A percentile compares a stretch with the other conserved stretches of the same genome.
Conservation (phyloP, 176 grass and related monocot genomes). For the Musa schizocarpa region DNA sequence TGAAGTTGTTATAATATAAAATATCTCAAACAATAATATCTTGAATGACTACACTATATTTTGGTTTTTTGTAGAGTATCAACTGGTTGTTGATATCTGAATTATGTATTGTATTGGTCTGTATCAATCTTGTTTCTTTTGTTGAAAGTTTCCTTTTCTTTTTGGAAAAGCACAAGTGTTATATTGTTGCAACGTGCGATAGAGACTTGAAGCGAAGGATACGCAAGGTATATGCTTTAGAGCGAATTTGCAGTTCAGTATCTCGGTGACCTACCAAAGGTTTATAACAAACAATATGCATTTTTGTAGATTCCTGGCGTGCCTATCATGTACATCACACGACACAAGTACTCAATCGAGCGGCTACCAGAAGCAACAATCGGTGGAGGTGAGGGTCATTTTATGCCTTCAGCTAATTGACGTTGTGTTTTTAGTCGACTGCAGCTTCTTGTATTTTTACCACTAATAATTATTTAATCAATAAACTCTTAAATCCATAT, state of each 20-base stretch:
- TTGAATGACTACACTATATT: not conserved
- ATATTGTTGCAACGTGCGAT: conserved; percentile 89
- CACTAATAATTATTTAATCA: not conserved
- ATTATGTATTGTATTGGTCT: conserved; percentile 2
- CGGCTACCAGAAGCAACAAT: conserved; percentile 77
- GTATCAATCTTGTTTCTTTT: conserved; percentile 1
- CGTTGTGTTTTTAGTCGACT: too few relatives aligned
- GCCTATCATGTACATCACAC: conserved; percentile 88
- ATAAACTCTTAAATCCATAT: conserved; percentile 10
- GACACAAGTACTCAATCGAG: conserved; percentile 71
- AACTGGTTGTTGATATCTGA: not conserved
- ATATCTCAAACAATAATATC: too few relatives aligned
- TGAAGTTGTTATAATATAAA: too few relatives aligned
- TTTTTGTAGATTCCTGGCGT: conserved; percentile 64
- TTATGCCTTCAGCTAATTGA: conserved; percentile 6
- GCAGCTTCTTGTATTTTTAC: not conserved
- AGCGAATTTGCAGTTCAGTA: not conserved
- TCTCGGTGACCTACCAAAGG: not conserved
- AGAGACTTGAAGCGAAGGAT: conserved; percentile 84
- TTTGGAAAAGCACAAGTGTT: conserved; percentile 69
- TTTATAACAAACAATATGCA: not conserved
- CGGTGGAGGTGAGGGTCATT: conserved; percentile 49
- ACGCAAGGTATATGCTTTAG: conserved; percentile 48
- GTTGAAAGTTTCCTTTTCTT: not conserved
- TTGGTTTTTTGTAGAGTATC: not conserved